Percentiles rank a stretch among this genome's conserved stretches.
Conservation (phyloP, 768 basidiomycete species). For the Boletus rubescentipes region DNA sequence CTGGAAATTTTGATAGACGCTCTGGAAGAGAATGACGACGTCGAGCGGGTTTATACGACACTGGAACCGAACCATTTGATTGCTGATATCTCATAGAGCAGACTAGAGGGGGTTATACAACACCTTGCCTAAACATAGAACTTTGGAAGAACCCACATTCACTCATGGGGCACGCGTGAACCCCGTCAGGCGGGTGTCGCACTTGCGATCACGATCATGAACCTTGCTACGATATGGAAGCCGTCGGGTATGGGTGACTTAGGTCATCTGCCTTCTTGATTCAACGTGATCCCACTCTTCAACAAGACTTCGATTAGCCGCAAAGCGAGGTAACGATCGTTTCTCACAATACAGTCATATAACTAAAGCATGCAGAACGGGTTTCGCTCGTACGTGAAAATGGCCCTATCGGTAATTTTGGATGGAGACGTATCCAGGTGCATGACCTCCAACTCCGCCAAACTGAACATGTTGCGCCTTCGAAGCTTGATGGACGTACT, state of each 20-base stretch:
- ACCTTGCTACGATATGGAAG: background rate
- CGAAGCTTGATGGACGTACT: constrained; percentile 40
- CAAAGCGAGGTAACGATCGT: constrained; percentile 1
- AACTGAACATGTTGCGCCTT: constrained; percentile 39
- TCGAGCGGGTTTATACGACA: constrained; percentile 58
- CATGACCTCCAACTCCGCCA: constrained; percentile 38
- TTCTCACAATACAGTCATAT: constrained; percentile 17
- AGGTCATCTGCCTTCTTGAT: constrained; percentile 1
- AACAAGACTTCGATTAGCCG: background rate
- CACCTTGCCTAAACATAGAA: background rate
- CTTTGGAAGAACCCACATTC: no score
- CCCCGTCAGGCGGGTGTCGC: background rate
- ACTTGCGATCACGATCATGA: background rate
- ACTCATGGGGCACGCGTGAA: background rate
- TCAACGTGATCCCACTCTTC: background rate
- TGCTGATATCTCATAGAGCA: constrained; percentile 20
- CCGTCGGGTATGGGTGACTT: constrained; percentile 7
- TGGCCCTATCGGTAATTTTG: constrained; percentile 20
- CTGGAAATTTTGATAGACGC: constrained; percentile 48
- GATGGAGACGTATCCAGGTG: constrained; percentile 38
- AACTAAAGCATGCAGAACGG: constrained; percentile 12
- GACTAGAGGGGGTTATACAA: background rate
- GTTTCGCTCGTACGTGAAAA: constrained; percentile 8
- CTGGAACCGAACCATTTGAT: constrained; percentile 34
- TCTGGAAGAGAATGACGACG: constrained; percentile 59